Evolutionary conservation across 306 rosid species (phyloP), one percentile per base, ranked within the genome.

Genomic region (Lotus japonicus): DNA sequence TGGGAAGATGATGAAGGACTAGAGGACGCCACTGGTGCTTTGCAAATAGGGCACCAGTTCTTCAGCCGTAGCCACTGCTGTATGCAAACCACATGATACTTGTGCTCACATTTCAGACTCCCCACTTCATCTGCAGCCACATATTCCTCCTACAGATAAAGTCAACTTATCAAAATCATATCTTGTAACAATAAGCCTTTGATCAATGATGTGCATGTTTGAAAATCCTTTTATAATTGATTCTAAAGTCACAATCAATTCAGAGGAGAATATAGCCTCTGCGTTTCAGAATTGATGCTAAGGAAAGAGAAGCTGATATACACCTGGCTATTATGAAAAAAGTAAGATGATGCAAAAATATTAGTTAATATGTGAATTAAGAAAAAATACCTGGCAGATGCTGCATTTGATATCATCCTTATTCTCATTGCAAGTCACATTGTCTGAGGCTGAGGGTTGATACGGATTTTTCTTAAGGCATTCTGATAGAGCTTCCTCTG

Each of bases 31-130:
- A 73, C 85, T 1, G 92, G 68, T 26, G 92, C 88, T 86, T 91
- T 95, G 84, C 99, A 95, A 73, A 91, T 81, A 17, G 99, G 99
- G 77, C 99, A 95, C 97, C 99, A 95, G 68, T 88, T 95, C 95
- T 95, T 95, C 23, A 85, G 64, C 77, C 85, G 80, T 66, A 95
- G 76, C 99, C 99, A 95, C 35, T 90, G 92, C 65, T 85, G 90
- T 81, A 91, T 65, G 78, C 99, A 95, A 17, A 4, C 81, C 19
- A 26, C 55, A 66, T 91, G 99, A 83, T 81, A 91, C 52, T 71
- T 77, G 60, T 95, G 99, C 78, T 85, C 88, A 28, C 99, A 95
- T 44, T 44, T 69, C 78, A 95, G 70, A 52, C 85, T 80, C 48
- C 95, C 99, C 41, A 95, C 49, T 76, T 87, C 89, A 61, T 95